These are phyloP conservation scores for Spinellus fusiger DNA, from an alignment of 192 early-diverging fungal genomes.

Conservation along the genomic window DNA sequence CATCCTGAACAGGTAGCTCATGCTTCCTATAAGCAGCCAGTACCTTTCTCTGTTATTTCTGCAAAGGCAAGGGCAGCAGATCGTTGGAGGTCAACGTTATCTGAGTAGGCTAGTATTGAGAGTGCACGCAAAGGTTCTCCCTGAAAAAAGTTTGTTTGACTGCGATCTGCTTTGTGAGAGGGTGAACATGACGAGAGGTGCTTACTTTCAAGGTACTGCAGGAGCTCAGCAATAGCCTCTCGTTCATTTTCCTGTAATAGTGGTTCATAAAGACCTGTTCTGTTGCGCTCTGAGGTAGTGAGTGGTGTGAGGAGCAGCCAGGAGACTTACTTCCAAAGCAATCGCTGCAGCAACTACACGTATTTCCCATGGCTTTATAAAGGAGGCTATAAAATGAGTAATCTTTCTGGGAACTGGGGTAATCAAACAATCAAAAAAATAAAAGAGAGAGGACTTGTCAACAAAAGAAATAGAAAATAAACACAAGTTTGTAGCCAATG, in stretches of 20 bases:
- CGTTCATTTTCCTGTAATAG: constrained; percentile 62
- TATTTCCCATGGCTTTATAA: constrained; percentile 3
- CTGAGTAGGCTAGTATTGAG: constrained; percentile 78
- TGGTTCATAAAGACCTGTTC: constrained; percentile 54
- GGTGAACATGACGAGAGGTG: background rate
- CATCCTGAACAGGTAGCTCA: too few relatives aligned
- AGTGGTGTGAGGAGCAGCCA: too few relatives aligned
- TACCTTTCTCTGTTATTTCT: constrained; percentile 76
- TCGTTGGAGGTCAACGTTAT: constrained; percentile 78
- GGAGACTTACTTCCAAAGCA: constrained; percentile 20
- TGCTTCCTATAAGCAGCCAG: too few relatives aligned
- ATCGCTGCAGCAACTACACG: constrained; percentile 14
- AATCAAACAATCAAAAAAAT: background rate
- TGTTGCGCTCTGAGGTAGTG: constrained; percentile 33
- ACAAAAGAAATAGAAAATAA: background rate
- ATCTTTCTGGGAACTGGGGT: background rate
- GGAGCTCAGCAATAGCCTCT: constrained; percentile 60
- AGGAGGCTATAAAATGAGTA: background rate
- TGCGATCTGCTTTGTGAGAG: constrained; percentile 49
- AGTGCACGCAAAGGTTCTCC: constrained; percentile 75
- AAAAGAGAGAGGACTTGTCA: background rate
- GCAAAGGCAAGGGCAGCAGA: constrained; percentile 85
- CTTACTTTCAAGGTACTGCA: constrained; percentile 64
- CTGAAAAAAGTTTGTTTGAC: constrained; percentile 77
- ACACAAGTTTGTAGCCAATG: too few relatives aligned